Base-by-base conservation (phyloP, 768 basidiomycete species). In the Lanmaoa pseudosensibilis region DNA sequence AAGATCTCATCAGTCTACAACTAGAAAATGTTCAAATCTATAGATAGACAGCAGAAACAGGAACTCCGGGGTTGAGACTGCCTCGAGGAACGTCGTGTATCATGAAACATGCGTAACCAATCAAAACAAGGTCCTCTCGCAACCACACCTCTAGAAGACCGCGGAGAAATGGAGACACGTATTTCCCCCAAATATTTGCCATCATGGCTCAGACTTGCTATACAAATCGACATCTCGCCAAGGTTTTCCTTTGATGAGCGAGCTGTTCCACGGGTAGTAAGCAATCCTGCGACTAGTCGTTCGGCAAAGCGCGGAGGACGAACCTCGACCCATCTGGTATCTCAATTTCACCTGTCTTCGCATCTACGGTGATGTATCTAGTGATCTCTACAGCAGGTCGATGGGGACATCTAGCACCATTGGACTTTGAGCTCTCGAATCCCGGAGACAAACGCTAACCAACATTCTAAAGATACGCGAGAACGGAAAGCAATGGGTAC, bases 391-490 rank as follows among this genome's bases (percentile, higher is more conserved):
- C 76, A 11, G 86, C 84, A 47, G 90, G 83, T 49, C 73, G 71
- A 21, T 80, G 78, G 46, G 79, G 77, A 68, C 92, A 93, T 60
- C 92, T 93, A 61, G 54, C 23, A 19, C 40, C 40, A 44, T 37
- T 10, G 15, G 21, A 27, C 44, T 55, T 39, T 64, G 41, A 66
- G 57, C 32, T 25, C 19, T 48, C 18, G 34, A 37, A 36, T 19
- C 15, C 32, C 11, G 10, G 61, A 65, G 30, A 40, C 16, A 44
- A 52, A 38, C 25, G 40, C 25, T 10, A 9, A 71, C 84, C 72
- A 65, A 89, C 91, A 90, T 74, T 69, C 78, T 77, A 64, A 94
- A 89, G 27, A 93, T 77, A 16, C 92, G 83, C 30, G 87, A 82
- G 44, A 94, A 72, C 7, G 90, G 92, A 66, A 82, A 84, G 67